Evolutionary conservation across 2,329 filamentous ascomycete genomes (phyloP).

Genomic region (Coniella lustricola): DNA sequence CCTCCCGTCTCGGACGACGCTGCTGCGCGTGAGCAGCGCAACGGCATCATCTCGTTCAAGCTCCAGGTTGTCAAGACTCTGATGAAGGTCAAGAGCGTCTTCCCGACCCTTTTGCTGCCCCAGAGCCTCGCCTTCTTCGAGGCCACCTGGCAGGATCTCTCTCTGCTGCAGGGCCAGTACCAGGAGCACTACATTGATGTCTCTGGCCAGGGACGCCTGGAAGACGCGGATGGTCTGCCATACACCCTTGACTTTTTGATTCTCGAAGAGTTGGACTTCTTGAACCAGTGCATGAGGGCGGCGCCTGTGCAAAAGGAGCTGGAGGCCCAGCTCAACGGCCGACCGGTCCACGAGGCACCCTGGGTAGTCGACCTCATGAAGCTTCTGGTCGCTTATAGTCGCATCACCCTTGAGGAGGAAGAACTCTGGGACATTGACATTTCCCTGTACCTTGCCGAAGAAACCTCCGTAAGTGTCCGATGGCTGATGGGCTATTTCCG

Average conservation of each 20-base stretch:
- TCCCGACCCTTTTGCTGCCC: conserved; percentile 72
- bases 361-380: conserved; percentile 89
- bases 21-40: conserved; percentile 61
- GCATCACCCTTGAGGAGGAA: conserved; percentile 88
- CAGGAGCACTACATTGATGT: conserved; percentile 78
- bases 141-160: conserved; percentile 83
- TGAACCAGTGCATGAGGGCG: conserved; percentile 84
- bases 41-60: conserved; percentile 79
- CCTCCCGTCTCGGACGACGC: conserved; percentile 55
- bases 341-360: conserved; percentile 55
- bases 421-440: conserved; percentile 95
- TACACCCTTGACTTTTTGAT: conserved; percentile 93
- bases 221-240: conserved; percentile 84
- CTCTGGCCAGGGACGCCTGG: conserved; percentile 78
- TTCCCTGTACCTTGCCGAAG: conserved; percentile 90
- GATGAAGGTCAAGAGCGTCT: conserved; percentile 79
- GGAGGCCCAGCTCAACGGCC: conserved; percentile 64
- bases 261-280: conserved; percentile 88
- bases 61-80: conserved; percentile 90
- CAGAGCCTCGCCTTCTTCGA: conserved; percentile 80
- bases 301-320: conserved; percentile 84
- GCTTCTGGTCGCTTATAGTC: conserved; percentile 75
- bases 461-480: conserved; percentile 64
- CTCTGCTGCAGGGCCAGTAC: conserved; percentile 64
- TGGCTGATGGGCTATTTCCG: too few species aligned